Conservation (phyloP, 345 rosid species). For the Pistacia integerrima region DNA sequence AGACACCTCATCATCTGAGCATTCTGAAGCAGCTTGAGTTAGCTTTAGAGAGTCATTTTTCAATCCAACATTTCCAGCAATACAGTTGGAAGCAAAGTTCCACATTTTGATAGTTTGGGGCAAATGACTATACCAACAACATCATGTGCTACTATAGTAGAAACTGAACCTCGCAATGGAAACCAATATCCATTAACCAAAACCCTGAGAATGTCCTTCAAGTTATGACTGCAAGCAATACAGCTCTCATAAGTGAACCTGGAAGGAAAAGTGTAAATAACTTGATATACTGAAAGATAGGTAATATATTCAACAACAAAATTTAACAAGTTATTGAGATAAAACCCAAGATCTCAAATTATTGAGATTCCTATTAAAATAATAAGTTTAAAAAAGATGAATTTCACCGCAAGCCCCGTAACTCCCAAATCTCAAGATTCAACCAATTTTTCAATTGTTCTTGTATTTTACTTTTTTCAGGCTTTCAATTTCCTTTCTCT, state of each 20-base stretch:
- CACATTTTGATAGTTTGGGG: conserved; percentile 42
- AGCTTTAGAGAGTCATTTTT: conserved; percentile 37
- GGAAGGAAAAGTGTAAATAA: conserved; percentile 1
- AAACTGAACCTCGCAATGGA: conserved; percentile 17
- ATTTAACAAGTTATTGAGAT: not conserved
- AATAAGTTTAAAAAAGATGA: not conserved
- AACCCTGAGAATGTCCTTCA: not conserved
- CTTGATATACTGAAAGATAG: not conserved
- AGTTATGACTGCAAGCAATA: not conserved
- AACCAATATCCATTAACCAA: conserved; percentile 14
- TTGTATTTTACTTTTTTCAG: no score
- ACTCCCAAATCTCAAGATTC: not conserved
- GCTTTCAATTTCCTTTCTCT: no score
- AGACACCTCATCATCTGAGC: conserved; percentile 75
- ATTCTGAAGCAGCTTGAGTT: conserved; percentile 47
- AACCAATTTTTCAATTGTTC: not conserved
- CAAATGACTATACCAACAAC: conserved; percentile 10
- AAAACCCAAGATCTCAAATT: not conserved
- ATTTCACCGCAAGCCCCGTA: not conserved
- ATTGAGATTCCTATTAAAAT: not conserved
- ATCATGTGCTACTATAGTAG: conserved; percentile 10
- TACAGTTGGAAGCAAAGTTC: conserved; percentile 58
- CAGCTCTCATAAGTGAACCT: conserved; percentile 11
- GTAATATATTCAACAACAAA: not conserved
- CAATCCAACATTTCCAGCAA: conserved; percentile 42